Percentiles rank a stretch among this genome's conserved stretches.
Conservation (phyloP, 345 rosid species). For the Syzygium aqueum region DNA sequence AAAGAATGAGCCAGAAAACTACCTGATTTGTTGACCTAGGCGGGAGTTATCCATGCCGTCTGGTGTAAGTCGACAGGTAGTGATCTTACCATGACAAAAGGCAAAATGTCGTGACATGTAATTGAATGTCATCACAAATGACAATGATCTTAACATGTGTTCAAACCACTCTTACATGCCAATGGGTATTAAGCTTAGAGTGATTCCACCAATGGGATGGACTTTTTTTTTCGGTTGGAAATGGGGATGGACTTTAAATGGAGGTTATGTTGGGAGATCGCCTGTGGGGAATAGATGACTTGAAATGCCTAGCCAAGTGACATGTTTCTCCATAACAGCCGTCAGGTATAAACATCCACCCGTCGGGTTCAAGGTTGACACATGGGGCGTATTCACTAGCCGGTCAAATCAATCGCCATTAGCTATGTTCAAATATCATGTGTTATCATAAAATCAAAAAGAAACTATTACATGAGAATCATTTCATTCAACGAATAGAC, state of each 20-base stretch:
- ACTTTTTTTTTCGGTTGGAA: not conserved
- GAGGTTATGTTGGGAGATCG: not conserved
- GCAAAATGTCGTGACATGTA: not conserved
- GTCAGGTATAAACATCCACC: not conserved
- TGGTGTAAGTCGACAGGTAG: not conserved
- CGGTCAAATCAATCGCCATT: not conserved
- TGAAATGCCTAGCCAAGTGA: not conserved
- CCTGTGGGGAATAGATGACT: not conserved
- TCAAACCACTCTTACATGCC: no score
- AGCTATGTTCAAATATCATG: not conserved
- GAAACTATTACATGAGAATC: not conserved
- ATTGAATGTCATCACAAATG: no score
- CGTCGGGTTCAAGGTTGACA: not conserved
- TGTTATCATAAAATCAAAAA: not conserved
- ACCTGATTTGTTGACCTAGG: not conserved
- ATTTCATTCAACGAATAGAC: not conserved
- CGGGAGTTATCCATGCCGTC: not conserved
- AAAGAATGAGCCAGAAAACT: not conserved
- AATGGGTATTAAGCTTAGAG: no score
- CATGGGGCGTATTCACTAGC: not conserved
- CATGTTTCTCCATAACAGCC: not conserved
- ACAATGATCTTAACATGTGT: not conserved
- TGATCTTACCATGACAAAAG: not conserved
- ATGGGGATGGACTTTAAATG: not conserved
- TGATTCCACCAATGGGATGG: no score